Percentiles rank a stretch among this genome's conserved stretches.
Conservation (phyloP, 768 basidiomycete genomes). For the Kondoa subrosea region DNA sequence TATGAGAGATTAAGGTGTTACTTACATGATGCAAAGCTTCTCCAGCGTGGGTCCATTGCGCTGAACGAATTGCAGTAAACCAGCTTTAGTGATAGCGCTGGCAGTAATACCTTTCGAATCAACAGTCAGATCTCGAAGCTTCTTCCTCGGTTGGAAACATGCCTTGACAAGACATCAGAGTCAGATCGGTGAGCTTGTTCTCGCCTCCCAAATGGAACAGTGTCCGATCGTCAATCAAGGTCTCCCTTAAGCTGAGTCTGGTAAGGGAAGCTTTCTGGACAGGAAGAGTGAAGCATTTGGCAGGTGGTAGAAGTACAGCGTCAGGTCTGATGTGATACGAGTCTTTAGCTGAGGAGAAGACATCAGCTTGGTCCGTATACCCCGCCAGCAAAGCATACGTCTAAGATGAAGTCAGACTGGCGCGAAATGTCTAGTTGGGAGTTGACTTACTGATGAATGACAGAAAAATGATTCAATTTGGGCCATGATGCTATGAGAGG, state of each 20-base stretch:
- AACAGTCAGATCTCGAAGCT: neutral
- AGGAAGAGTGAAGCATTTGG: constrained; percentile 9
- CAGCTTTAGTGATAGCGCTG: constrained; percentile 14
- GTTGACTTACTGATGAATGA: constrained; percentile 3
- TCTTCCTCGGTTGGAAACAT: neutral
- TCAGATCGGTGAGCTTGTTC: constrained; percentile 6
- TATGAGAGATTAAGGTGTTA: neutral
- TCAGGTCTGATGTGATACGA: constrained; percentile 12
- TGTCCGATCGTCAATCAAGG: constrained; percentile 17
- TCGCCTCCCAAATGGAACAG: constrained; percentile 11
- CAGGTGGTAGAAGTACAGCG: constrained; percentile 12
- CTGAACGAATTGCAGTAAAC: constrained; percentile 9
- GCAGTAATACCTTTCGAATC: constrained; percentile 17
- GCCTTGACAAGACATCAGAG: constrained; percentile 18
- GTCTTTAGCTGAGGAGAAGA: neutral
- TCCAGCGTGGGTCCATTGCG: neutral
- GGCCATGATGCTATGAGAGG: constrained; percentile 9
- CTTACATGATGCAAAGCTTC: constrained; percentile 5
- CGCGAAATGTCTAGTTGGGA: neutral
- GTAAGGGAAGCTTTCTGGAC: constrained; percentile 5
- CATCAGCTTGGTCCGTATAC: neutral
- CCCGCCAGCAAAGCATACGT: neutral
- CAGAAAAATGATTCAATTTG: constrained; percentile 10
- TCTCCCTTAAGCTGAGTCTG: constrained; percentile 14
- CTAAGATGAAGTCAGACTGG: neutral